Evolutionary conservation across 164 flowering plant species (phyloP).

Genomic region (Magnolia sinica): DNA sequence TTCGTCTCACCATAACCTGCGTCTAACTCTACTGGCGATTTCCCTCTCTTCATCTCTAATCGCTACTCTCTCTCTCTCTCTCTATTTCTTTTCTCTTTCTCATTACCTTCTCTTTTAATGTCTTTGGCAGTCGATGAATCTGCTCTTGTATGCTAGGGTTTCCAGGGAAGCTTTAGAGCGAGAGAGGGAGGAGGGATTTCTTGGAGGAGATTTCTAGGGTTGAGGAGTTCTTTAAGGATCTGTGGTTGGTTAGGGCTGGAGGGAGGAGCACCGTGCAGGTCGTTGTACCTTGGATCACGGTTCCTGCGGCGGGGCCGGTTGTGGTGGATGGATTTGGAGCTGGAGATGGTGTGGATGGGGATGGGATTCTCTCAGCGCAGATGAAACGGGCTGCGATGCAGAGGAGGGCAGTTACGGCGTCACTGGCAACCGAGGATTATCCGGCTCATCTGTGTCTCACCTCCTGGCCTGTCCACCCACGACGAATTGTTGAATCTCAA

Average conservation of each 20-base stretch:
- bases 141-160: slow-evolving; percentile 84
- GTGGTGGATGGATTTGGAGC: slow-evolving; percentile 17
- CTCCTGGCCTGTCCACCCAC: no score
- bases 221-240: slow-evolving; percentile 58
- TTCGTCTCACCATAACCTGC: no score
- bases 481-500: no score
- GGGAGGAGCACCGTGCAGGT: slow-evolving; percentile 64
- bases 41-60: no score
- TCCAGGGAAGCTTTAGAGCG: slow-evolving; percentile 39
- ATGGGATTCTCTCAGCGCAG: slow-evolving; percentile 57
- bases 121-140: slow-evolving; percentile 52
- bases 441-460: no score
- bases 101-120: neutral
- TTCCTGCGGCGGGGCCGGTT: slow-evolving; percentile 18
- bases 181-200: slow-evolving; percentile 39
- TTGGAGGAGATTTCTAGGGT: slow-evolving; percentile 44
- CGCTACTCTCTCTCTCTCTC: neutral
- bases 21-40: no score
- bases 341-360: slow-evolving; percentile 19
- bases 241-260: slow-evolving; percentile 46
- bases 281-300: slow-evolving; percentile 55
- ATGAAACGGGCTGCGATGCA: slow-evolving; percentile 69
- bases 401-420: slow-evolving; percentile 64
- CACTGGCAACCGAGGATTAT: slow-evolving; percentile 20
- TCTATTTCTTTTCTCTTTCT: slow-evolving; percentile 13